Percentiles rank a stretch among this genome's conserved stretches.
phyloP scores from a whole-genome alignment of 2,329 filamentous ascomycete species.

The Eurotiales sp. region DNA sequence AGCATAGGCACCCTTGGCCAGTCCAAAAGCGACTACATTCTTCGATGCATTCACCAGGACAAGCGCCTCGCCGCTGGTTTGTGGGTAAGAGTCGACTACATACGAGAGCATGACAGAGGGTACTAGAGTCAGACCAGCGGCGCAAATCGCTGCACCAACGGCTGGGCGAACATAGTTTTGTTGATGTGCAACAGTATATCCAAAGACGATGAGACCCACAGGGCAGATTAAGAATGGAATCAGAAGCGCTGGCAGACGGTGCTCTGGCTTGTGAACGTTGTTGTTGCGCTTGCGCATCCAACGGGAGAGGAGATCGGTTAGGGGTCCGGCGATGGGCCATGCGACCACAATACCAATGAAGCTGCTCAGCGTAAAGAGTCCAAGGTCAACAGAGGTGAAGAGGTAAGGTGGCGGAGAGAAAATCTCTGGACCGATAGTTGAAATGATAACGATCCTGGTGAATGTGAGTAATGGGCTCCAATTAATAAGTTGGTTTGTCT shows the following conservation, averaged over 20 bases:
- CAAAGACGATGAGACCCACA: slow-evolving; percentile 30
- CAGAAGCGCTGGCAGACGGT: slow-evolving; percentile 36
- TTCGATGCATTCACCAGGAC: slow-evolving; percentile 32
- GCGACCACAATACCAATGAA: slow-evolving; percentile 39
- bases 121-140: slow-evolving; percentile 28
- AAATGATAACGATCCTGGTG: slow-evolving; percentile 17
- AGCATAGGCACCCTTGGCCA: slow-evolving; percentile 24
- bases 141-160: slow-evolving; percentile 27
- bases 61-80: slow-evolving; percentile 29
- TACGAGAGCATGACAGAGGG: slow-evolving; percentile 34
- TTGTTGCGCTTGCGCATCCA: slow-evolving; percentile 29
- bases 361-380: slow-evolving; percentile 29
- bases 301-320: slow-evolving; percentile 39
- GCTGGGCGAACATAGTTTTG: slow-evolving; percentile 24
- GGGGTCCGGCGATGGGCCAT: slow-evolving; percentile 35
- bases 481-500: slow-evolving; percentile 9
- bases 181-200: slow-evolving; percentile 25
- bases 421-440: slow-evolving; percentile 24
- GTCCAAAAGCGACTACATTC: slow-evolving; percentile 25
- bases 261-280: slow-evolving; percentile 37
- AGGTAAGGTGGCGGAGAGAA: slow-evolving; percentile 31
- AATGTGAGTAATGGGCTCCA: slow-evolving; percentile 1
- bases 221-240: slow-evolving; percentile 36
- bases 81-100: slow-evolving; percentile 31
- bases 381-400: slow-evolving; percentile 25